Conservation (phyloP, 1,284 basidiomycete species). For the Ustilago bromivora region DNA sequence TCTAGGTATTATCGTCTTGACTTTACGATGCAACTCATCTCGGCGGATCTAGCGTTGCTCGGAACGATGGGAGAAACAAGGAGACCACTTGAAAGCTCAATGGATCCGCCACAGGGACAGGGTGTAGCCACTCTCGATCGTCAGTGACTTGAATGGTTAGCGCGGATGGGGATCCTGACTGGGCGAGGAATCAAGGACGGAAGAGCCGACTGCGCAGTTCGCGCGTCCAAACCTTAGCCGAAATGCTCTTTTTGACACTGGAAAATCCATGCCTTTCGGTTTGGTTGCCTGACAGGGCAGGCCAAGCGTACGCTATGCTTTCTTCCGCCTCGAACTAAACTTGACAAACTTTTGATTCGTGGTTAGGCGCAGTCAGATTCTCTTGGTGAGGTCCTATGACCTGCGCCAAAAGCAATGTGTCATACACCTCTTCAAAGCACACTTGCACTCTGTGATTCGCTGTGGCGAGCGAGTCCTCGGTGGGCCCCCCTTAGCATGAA, state of each 20-base stretch:
- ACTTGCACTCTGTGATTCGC: background rate
- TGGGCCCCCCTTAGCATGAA: conserved; percentile 21
- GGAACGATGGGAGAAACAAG: background rate
- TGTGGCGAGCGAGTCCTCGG: conserved; percentile 3
- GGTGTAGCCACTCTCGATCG: background rate
- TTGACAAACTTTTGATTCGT: background rate
- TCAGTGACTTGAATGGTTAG: background rate
- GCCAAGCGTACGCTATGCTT: background rate
- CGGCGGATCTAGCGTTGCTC: background rate
- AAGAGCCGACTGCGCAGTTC: conserved; percentile 7
- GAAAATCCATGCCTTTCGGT: conserved; percentile 5
- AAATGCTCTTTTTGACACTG: background rate
- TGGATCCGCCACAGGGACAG: background rate
- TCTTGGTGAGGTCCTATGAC: background rate
- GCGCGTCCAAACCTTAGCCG: conserved; percentile 18
- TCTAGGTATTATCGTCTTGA: background rate
- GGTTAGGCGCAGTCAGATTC: background rate
- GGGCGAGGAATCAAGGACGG: background rate
- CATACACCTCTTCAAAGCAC: background rate
- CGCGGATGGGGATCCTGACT: background rate
- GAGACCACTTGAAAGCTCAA: background rate
- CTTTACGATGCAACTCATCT: background rate
- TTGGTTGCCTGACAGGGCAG: background rate
- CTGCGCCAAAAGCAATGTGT: conserved; percentile 1
- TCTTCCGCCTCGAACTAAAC: conserved; percentile 9